These are phyloP conservation scores for Gleditsia sinensis DNA, from an alignment of 306 rosid species.

Conservation along the genomic window DNA sequence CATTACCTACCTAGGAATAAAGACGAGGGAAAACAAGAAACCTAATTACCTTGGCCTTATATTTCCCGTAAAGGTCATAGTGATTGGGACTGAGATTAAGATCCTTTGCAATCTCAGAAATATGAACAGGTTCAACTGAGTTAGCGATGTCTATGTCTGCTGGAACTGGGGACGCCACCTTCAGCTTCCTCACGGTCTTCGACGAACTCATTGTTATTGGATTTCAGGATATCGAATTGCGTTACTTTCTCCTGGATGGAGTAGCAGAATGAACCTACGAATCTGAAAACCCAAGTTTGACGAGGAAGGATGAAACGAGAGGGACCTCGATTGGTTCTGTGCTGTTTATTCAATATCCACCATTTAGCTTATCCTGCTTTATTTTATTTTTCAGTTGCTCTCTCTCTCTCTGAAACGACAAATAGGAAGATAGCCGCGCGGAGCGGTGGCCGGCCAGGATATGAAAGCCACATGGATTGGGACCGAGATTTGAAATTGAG, in stretches of 20 bases:
- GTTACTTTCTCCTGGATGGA: neutral
- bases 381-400: too few relatives aligned
- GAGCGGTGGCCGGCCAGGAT: too few relatives aligned
- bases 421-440: too few relatives aligned
- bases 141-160: slow-evolving; percentile 92
- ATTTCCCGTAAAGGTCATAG: slow-evolving; percentile 92
- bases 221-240: too few relatives aligned
- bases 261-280: neutral
- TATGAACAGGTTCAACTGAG: slow-evolving; percentile 79
- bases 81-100: slow-evolving; percentile 74
- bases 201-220: slow-evolving; percentile 53
- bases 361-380: too few relatives aligned
- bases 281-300: neutral
- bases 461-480: too few relatives aligned
- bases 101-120: slow-evolving; percentile 71
- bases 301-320: neutral
- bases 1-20: neutral
- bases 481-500: too few relatives aligned
- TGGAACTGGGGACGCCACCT: slow-evolving; percentile 90
- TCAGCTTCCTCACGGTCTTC: slow-evolving; percentile 63
- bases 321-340: neutral
- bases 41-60: slow-evolving; percentile 75
- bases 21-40: neutral
- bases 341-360: too few relatives aligned
- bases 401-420: too few relatives aligned